Base-by-base conservation (phyloP, 805 yeast species). In the Hemisphaericaspora nanyangensis region DNA sequence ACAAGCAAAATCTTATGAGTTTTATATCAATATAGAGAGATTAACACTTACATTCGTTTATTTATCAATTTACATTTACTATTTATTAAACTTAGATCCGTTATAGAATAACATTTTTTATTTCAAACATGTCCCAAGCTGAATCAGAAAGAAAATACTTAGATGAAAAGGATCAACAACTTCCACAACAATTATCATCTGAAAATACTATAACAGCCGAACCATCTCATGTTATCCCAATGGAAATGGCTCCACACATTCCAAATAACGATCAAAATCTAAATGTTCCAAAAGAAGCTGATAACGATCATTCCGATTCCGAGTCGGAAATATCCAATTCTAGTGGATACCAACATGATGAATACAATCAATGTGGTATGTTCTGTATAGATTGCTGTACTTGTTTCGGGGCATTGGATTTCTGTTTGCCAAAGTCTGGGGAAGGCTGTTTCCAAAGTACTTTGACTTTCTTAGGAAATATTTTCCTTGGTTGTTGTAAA, bases 371-470 rank as follows among this genome's bases (percentile, higher is more conserved):
- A 42, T 68, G 74, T 45, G 48, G 65, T 6, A 72, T 68, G 46
- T 68, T 68, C 42, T 65, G 69, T 45, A 45, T 61, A 35, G 73
- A 68, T 35, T 53, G 48, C 29, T 54, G 51, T 35, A 42, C 58
- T 15, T 68, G 74, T 46, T 68, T 68, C 39, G 73, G 74, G 1
- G 51, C 65, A 34, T 60, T 60, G 36, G 68, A 65, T 33, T 50
- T 56, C 6, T 67, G 69, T 43, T 67, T 72, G 45, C 74, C 74
- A n/a, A 43, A 59, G 29, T 51, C 52, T 13, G 69, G 69, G 4
- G 72, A 67, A 37, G 73, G 74, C 7, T 68, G 61, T 43, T 39
- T 67, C 36, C 57, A 65, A 31, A 46, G 63, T 17, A 41, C 56
- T 20, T 70, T 70, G 7, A 50, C 60, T 1, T 62, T 67, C 52